Conservation (phyloP, 148 eudicot species). For the Mesembryanthemum crystallinum region DNA sequence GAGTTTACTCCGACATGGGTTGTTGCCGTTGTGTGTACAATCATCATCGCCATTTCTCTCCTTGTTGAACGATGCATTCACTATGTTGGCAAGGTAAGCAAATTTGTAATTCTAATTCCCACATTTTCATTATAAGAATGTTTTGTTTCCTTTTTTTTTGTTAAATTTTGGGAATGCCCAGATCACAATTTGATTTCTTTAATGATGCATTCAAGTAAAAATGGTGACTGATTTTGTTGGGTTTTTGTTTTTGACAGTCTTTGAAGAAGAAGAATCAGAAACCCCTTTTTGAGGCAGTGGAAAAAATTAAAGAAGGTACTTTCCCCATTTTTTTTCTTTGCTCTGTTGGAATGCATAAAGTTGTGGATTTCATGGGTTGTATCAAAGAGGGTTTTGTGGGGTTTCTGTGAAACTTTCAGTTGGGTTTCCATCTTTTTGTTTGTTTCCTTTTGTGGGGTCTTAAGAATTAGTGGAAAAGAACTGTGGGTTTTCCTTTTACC, state of each 20-base stretch:
- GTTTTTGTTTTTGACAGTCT: slow-evolving; percentile 33
- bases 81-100: slow-evolving; percentile 55
- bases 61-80: slow-evolving; percentile 76
- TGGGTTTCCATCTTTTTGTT: not conserved
- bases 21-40: slow-evolving; percentile 78
- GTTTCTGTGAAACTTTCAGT: not conserved
- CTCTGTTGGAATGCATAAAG: not conserved
- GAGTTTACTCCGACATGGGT: slow-evolving; percentile 98
- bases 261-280: slow-evolving; percentile 72
- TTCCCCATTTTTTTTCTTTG: not conserved
- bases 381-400: not conserved
- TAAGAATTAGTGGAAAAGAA: not conserved
- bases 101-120: not conserved
- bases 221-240: not conserved
- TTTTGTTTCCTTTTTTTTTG: not conserved
- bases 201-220: not conserved
- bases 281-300: slow-evolving; percentile 72
- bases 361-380: not conserved
- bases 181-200: not conserved
- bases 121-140: not conserved
- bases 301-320: slow-evolving; percentile 87
- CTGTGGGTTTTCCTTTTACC: not conserved
- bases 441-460: not conserved
- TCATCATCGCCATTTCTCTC: slow-evolving; percentile 84
- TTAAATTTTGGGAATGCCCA: not conserved